These are phyloP conservation scores for Diaporthe sp. DNA, from an alignment of 2,329 filamentous ascomycete species.

Conservation along the genomic window DNA sequence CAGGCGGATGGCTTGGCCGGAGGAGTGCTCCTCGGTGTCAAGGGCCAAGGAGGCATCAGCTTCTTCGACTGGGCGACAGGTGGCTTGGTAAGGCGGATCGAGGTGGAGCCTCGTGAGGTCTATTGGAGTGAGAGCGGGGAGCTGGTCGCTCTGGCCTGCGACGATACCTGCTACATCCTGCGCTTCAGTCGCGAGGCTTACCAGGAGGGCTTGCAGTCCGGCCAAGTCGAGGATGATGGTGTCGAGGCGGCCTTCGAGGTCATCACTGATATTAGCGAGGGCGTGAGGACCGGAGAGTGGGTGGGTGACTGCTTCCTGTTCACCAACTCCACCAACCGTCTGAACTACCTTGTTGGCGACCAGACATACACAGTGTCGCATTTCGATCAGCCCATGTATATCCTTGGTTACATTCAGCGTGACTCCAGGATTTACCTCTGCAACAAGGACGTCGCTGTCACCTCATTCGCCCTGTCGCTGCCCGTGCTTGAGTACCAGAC, in stretches of 20 bases:
- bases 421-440: slow-evolving; percentile 96
- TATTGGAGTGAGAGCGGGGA: slow-evolving; percentile 99
- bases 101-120: slow-evolving; percentile 81
- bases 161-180: slow-evolving; percentile 89
- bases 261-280: slow-evolving; percentile 94
- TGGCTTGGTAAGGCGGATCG: slow-evolving; percentile 90
- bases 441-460: slow-evolving; percentile 94
- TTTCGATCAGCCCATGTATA: slow-evolving; percentile 95
- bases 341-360: slow-evolving; percentile 98
- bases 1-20: slow-evolving; percentile 92
- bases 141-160: slow-evolving; percentile 90
- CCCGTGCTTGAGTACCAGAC: slow-evolving; percentile 98
- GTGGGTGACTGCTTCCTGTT: slow-evolving; percentile 99
- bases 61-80: slow-evolving; percentile 98
- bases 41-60: slow-evolving; percentile 92
- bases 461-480: slow-evolving; percentile 91
- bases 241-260: slow-evolving; percentile 97
- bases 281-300: slow-evolving; percentile 95
- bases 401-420: slow-evolving; percentile 93
- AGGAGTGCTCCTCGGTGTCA: slow-evolving; percentile 92
- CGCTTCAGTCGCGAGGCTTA: slow-evolving; percentile 93
- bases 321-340: slow-evolving; percentile 94
- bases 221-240: slow-evolving; percentile 88
- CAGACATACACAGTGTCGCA: slow-evolving; percentile 98
- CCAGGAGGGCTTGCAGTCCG: slow-evolving; percentile 83